These are phyloP conservation scores for Pilatotrama ljubarskyi DNA, from an alignment of 768 basidiomycete species.

Conservation along the genomic window DNA sequence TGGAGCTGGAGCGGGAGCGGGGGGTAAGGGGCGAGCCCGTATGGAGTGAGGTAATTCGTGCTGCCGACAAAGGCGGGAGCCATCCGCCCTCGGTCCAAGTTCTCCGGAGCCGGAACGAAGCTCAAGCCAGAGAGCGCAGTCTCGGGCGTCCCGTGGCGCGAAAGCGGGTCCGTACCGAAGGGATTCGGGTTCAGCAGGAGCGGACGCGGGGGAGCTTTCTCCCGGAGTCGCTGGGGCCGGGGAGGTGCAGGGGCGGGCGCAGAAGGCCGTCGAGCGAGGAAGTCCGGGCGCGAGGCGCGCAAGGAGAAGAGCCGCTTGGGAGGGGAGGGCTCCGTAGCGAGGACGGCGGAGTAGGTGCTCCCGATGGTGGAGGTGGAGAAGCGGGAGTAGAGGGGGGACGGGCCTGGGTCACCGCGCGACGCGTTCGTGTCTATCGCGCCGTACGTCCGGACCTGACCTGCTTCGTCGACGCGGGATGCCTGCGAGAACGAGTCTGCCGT, in stretches of 20 bases:
- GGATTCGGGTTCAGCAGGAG: slow-evolving; percentile 17
- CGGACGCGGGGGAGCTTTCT: slow-evolving; percentile 1
- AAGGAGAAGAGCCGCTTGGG: background rate
- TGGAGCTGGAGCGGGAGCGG: background rate
- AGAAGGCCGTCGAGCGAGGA: background rate
- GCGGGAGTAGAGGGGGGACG: background rate
- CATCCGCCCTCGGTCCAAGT: background rate
- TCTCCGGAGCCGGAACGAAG: slow-evolving; percentile 1
- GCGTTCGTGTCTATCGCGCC: slow-evolving; percentile 4
- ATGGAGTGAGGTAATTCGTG: background rate
- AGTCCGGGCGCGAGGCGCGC: background rate
- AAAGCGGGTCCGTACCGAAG: slow-evolving; percentile 19
- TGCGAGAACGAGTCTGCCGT: background rate
- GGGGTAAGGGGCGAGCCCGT: background rate
- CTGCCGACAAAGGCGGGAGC: background rate
- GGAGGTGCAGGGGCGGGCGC: background rate
- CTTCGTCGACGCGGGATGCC: background rate
- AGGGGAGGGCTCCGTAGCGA: background rate
- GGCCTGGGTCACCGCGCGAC: background rate
- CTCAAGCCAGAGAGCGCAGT: slow-evolving; percentile 7
- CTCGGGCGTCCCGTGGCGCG: slow-evolving; percentile 19
- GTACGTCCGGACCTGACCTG: background rate
- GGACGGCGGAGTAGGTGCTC: background rate
- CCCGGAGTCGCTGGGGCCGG: background rate
- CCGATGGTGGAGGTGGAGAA: slow-evolving; percentile 12